Evolutionary conservation across 257 asterid genomes (phyloP).

Genomic region (Nyctanthes arbortristis): DNA sequence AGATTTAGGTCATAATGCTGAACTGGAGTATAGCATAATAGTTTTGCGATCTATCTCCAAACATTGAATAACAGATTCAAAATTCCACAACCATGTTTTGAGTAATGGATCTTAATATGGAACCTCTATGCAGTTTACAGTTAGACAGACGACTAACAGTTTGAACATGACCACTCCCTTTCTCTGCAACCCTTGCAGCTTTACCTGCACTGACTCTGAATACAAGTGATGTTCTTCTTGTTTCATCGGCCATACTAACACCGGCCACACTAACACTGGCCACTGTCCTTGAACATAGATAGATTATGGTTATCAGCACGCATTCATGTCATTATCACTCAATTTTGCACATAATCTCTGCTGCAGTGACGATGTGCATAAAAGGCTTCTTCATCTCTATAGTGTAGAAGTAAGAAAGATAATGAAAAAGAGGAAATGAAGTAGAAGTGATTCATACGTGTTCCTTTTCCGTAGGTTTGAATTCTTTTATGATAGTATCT

Average conservation of each 20-base stretch:
- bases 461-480: background rate
- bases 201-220: background rate
- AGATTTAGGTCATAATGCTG: background rate
- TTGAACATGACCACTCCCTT: background rate
- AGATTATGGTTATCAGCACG: background rate
- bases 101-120: background rate
- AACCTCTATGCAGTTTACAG: background rate
- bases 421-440: background rate
- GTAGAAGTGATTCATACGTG: background rate
- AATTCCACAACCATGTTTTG: background rate
- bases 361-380: background rate
- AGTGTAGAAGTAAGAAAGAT: constrained; percentile 10
- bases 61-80: background rate
- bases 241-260: background rate
- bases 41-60: background rate
- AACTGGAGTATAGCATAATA: background rate
- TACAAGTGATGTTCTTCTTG: background rate
- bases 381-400: background rate
- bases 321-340: background rate
- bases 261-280: background rate
- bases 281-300: background rate
- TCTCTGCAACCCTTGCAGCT: constrained; percentile 1
- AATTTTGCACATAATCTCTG: background rate
- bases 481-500: constrained; percentile 7
- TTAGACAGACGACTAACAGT: background rate